Evolutionary conservation across 1,139 yeast genomes (phyloP).

Genomic region (Debaryomyces psychrophilus): DNA sequence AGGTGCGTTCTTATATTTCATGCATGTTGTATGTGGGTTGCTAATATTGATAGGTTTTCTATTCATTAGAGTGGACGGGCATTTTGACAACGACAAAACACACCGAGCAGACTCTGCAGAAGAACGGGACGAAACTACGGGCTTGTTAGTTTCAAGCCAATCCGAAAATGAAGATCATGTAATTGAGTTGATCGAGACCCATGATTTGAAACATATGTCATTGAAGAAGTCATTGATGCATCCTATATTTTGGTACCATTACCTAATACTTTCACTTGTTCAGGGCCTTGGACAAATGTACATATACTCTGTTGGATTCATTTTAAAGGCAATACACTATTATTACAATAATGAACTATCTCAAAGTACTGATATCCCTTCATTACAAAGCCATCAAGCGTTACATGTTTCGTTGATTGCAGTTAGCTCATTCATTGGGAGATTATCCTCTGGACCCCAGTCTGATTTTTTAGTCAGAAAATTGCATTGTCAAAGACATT

Average conservation of each 20-base stretch:
- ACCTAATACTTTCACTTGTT: constrained; percentile 35
- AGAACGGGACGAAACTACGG: constrained; percentile 15
- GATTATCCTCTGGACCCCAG: constrained; percentile 69
- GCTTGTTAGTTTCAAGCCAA: constrained; percentile 9
- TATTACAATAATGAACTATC: constrained; percentile 29
- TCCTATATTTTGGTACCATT: constrained; percentile 49
- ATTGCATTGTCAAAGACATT: constrained; percentile 60
- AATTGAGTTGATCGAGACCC: background rate
- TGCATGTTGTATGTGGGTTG: constrained; percentile 28
- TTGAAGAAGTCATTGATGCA: constrained; percentile 25
- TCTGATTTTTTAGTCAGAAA: constrained; percentile 61
- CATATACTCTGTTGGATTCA: constrained; percentile 49
- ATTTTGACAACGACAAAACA: constrained; percentile 19
- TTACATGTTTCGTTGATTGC: constrained; percentile 75
- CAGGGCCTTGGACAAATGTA: constrained; percentile 49
- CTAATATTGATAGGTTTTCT: constrained; percentile 33
- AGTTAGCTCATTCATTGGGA: constrained; percentile 65
- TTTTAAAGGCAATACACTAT: constrained; percentile 55
- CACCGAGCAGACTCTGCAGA: constrained; percentile 14
- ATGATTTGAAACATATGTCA: constrained; percentile 19
- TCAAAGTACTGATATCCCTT: constrained; percentile 13
- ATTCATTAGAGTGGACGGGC: constrained; percentile 36
- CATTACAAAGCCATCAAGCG: constrained; percentile 56
- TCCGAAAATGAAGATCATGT: constrained; percentile 7
- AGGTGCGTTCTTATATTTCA: constrained; percentile 26